phyloP scores from a whole-genome alignment of 2,329 filamentous ascomycete genomes.

The Ceratocystis colombiana region DNA sequence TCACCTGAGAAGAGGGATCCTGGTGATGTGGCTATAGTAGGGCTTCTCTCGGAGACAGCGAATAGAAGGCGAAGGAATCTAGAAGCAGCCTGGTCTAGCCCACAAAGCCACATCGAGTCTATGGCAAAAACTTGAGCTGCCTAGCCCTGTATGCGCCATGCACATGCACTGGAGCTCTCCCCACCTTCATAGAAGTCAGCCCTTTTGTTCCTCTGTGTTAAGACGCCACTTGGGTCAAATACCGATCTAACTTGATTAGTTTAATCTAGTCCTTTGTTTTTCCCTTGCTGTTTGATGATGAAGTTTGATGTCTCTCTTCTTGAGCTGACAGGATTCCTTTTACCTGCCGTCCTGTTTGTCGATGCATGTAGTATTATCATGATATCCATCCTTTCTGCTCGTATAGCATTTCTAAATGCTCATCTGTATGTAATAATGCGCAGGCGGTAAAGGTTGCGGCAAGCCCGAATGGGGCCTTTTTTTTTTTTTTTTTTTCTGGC shows the following conservation, averaged over 20 bases:
- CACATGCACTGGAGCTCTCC: slow-evolving; percentile 5
- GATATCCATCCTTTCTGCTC: neutral
- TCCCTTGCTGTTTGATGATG: neutral
- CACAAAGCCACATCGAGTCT: too few species aligned
- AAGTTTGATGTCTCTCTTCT: neutral
- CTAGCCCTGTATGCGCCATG: slow-evolving; percentile 1
- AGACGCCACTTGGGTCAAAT: too few species aligned
- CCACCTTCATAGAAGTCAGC: neutral
- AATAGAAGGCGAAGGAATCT: neutral
- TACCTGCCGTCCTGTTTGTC: neutral
- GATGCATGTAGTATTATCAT: neutral
- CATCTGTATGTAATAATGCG: neutral
- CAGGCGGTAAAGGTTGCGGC: slow-evolving; percentile 6
- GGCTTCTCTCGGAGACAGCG: neutral
- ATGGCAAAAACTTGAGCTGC: too few species aligned
- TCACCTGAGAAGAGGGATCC: neutral
- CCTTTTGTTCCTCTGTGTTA: neutral
- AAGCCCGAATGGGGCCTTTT: neutral
- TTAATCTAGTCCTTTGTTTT: neutral
- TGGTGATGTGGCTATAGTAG: neutral
- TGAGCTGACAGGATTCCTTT: neutral
- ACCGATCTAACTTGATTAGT: too few species aligned
- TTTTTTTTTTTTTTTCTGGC: neutral
- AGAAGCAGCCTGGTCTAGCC: too few species aligned
- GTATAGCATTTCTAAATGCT: neutral